Evolutionary conservation across 768 basidiomycete genomes (phyloP).

Genomic region (Phanerochaete sordida): DNA sequence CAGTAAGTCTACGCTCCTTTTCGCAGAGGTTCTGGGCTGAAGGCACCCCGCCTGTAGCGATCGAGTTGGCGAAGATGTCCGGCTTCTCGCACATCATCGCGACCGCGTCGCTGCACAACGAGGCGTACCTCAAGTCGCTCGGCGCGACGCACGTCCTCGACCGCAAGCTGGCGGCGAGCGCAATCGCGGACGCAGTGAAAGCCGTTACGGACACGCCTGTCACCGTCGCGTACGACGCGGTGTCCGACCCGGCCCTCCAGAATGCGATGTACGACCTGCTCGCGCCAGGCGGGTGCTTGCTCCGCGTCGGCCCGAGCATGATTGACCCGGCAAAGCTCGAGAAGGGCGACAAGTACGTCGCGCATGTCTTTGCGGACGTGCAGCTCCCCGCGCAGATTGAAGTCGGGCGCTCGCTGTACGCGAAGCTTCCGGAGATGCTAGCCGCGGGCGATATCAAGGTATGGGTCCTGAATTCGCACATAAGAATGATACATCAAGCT

Average conservation of each 20-base stretch:
- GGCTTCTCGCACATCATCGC: conserved; percentile 18
- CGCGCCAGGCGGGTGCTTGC: conserved; percentile 19
- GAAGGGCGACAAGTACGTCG: conserved; percentile 38
- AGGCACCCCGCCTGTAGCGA: conserved; percentile 10
- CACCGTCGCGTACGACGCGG: conserved; percentile 21
- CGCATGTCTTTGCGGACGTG: conserved; percentile 35
- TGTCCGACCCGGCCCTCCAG: conserved; percentile 20
- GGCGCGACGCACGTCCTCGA: conserved; percentile 30
- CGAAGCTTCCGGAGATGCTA: conserved; percentile 14
- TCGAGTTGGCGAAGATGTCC: conserved; percentile 18
- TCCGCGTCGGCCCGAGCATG: conserved; percentile 9
- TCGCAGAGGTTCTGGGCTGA: neutral
- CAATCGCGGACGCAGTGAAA: neutral
- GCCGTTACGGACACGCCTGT: conserved; percentile 19
- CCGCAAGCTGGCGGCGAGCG: conserved; percentile 8
- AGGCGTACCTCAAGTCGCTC: conserved; percentile 21
- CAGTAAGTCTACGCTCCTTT: conserved; percentile 10
- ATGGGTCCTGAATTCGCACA: neutral
- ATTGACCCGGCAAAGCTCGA: conserved; percentile 19
- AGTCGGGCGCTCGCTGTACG: conserved; percentile 16
- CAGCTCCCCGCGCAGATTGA: conserved; percentile 5
- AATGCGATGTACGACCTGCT: conserved; percentile 19
- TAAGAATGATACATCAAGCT: neutral
- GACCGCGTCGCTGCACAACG: conserved; percentile 27
- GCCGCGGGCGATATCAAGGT: conserved; percentile 20